A percentile compares a stretch with the other conserved stretches of the same genome.
phyloP scores from a whole-genome alignment of 345 rosid genomes.

The Turritis glabra region DNA sequence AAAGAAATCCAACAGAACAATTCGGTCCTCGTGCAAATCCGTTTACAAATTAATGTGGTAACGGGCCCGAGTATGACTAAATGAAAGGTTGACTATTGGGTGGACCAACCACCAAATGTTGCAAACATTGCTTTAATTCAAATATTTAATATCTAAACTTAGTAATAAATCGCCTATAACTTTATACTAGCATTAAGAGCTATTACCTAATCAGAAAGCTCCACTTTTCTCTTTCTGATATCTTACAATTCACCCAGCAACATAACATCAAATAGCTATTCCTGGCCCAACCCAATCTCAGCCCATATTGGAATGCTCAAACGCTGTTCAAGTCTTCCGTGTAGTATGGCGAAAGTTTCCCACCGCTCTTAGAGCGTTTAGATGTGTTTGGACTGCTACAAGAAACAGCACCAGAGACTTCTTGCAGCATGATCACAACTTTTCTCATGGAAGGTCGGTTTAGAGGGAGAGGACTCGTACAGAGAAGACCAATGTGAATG shows the following conservation, averaged over 20 bases:
- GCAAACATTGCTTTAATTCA: not conserved
- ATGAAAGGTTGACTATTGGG: slow-evolving; percentile 9
- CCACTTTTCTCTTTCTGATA: slow-evolving; percentile 13
- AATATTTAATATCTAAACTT: not conserved
- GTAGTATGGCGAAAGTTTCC: slow-evolving; percentile 73
- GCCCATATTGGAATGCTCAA: slow-evolving; percentile 26
- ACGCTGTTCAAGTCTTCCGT: slow-evolving; percentile 48
- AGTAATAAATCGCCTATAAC: not conserved
- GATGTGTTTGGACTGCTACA: slow-evolving; percentile 31
- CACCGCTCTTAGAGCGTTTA: slow-evolving; percentile 44
- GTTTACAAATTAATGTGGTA: not conserved
- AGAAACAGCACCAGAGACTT: slow-evolving; percentile 39
- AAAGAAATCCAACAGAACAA: not conserved
- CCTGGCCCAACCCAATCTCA: not conserved
- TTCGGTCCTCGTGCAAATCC: not conserved
- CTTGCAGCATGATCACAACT: slow-evolving; percentile 86
- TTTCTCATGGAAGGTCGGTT: slow-evolving; percentile 88
- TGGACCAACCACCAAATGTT: slow-evolving; percentile 22
- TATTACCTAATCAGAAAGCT: slow-evolving; percentile 33
- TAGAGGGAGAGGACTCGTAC: slow-evolving; percentile 75
- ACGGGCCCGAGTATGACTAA: not conserved
- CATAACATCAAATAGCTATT: not conserved
- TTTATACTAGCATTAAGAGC: not conserved
- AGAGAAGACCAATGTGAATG: slow-evolving; percentile 70
- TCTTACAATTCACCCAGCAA: slow-evolving; percentile 22